Evolutionary conservation across 768 basidiomycete species (phyloP), one percentile per base, ranked within the genome.

Genomic region (Tephrocybe rancida): DNA sequence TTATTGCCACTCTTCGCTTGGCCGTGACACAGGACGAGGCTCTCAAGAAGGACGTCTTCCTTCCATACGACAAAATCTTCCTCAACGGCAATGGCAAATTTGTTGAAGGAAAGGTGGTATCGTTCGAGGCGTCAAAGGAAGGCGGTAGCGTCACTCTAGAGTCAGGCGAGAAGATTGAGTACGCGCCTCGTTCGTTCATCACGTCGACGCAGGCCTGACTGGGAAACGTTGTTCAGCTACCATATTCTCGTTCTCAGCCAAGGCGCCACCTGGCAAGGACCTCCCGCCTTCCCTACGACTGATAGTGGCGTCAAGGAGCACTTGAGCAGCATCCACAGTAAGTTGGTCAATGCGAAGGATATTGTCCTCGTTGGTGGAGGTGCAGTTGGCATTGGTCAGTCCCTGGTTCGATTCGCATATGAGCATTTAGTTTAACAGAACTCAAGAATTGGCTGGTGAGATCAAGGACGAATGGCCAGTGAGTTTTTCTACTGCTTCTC

Each of bases 211-310:
- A 11, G 44, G 41, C n/a, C 13, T 50, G 32, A 57, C 35, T 27
- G 16, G 18, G 24, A 53, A 44, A 22, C 18, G 27, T 41, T 35
- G 18, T 38, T n/a, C 22, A 62, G 61, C 19, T 90, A 83, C 63
- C 76, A 76, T n/a, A 66, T 80, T 29, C 81, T 90, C 34, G 74
- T 90, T 35, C 66, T 90, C 32, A 76, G 85, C 0, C 74, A 86
- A 3, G 88, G 88, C 1, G 73, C 74, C 25, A 65, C 54, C 3
- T 89, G 83, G 83, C 58, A 62, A 8, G 85, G 80, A 0, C 80
- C 81, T 0, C 35, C 80, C 41, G 65, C 68, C 10, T 71, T 86
- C 53, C 84, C 83, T 0, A 60, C 70, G n/a, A 63, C 54, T 6
- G 67, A 65, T 26, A 61, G 61, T 2, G 71, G 66, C 13, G 61